Evolutionary conservation across 208 protist genomes (phyloP), one percentile per base, ranked within the genome.

Genomic region (Crithidia acanthocephali): DNA sequence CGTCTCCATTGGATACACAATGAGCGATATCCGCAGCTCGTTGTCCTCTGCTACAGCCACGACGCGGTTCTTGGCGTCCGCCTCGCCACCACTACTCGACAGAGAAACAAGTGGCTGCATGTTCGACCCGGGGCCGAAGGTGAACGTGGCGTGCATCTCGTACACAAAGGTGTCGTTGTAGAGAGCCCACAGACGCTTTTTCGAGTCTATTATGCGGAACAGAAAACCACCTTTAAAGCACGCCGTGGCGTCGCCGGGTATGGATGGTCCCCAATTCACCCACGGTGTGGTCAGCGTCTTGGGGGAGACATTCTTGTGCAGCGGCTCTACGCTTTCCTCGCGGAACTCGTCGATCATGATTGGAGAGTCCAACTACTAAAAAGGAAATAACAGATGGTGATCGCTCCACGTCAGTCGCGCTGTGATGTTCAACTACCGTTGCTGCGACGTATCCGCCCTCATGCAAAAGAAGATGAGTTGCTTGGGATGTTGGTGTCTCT

Each of bases 191-290:
- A 74, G 73, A 13, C 60, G 63, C 79, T 83, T 88, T 33, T 67
- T 67, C 23, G 70, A 74, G 44, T 92, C 77, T 4, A 90, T 67
- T 33, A 94, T 87, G 52, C 86, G 86, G 72, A 83, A 94, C 9
- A 96, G 76, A 58, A 92, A 74, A 7, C 88, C 87, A 22, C 80
- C 69, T n/a, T 87, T 82, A 56, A 93, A 96, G 83, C 80, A 91
- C 30, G 79, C 35, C 32, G 85, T 89, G 28, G 64, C 68, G 6
- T 84, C 78, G 30, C 88, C 88, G 16, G 48, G 48, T 40, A 66
- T 67, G 30, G 52, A 57, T 48, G 68, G 85, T 33, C 66, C 79
- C 74, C 79, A 80, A 70, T 76, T 60, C 66, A 58, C 71, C 75
- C 75, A 81, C 16, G 55, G 58, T 53, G 42, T 53, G 7, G 68